A percentile compares a stretch with the other conserved stretches of the same genome.
These are phyloP conservation scores for Eudorina sp. DNA, from an alignment of 139 green algal species.

Conservation along the genomic window DNA sequence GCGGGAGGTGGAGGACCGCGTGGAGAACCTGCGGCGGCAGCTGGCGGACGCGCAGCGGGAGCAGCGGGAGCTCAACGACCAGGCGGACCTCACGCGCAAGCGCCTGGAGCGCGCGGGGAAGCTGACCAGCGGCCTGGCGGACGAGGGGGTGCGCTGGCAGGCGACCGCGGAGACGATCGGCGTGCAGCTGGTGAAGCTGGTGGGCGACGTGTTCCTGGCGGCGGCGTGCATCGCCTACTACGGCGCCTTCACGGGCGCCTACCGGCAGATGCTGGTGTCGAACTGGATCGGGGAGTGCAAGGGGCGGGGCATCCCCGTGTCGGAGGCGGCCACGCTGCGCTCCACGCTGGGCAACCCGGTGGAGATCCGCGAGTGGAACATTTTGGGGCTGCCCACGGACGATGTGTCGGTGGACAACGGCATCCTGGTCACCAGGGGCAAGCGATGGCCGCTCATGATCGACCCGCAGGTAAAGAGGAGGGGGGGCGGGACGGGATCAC, in stretches of 20 bases:
- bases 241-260: slow-evolving; percentile 87
- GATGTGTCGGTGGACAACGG: slow-evolving; percentile 86
- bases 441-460: slow-evolving; percentile 92
- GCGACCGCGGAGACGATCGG: slow-evolving; percentile 73
- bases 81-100: slow-evolving; percentile 78
- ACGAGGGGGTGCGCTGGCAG: slow-evolving; percentile 86
- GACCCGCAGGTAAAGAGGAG: slow-evolving; percentile 77
- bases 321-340: slow-evolving; percentile 64
- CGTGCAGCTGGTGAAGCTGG: slow-evolving; percentile 44
- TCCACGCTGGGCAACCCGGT: slow-evolving; percentile 79
- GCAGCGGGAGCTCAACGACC: slow-evolving; percentile 79
- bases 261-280: slow-evolving; percentile 77
- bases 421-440: slow-evolving; percentile 83
- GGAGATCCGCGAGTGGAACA: slow-evolving; percentile 86
- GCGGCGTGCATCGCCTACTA: slow-evolving; percentile 88
- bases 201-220: slow-evolving; percentile 81
- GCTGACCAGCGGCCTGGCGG: slow-evolving; percentile 81
- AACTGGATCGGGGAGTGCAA: slow-evolving; percentile 75
- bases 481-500: background rate
- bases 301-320: slow-evolving; percentile 72
- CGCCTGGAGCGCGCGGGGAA: slow-evolving; percentile 84
- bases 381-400: slow-evolving; percentile 85
- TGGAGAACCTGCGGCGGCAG: slow-evolving; percentile 71
- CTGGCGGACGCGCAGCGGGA: slow-evolving; percentile 78
- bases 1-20: slow-evolving; percentile 68